A percentile compares a stretch with the other conserved stretches of the same genome.
Evolutionary conservation across 2,329 filamentous ascomycete genomes (phyloP).

Genomic region (Simplicillium sp.): DNA sequence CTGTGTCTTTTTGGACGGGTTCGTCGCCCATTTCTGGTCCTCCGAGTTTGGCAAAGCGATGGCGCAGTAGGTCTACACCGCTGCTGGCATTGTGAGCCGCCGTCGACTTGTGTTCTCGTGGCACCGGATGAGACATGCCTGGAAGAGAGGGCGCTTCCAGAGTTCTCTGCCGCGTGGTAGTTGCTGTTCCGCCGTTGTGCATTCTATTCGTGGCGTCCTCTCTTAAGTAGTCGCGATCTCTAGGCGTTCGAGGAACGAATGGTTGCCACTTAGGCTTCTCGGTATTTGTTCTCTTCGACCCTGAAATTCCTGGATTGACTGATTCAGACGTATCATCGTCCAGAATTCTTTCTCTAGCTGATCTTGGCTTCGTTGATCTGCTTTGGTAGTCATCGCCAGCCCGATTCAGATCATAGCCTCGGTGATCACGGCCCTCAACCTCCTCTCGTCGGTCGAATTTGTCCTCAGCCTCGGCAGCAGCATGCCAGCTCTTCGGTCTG

Average conservation of each 20-base stretch:
- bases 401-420: background rate
- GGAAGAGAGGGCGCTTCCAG: background rate
- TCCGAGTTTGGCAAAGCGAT: slow-evolving; percentile 35
- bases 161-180: slow-evolving; percentile 2
- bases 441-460: background rate
- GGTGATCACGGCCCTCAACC: background rate
- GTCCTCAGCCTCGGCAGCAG: slow-evolving; percentile 10
- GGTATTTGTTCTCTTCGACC: slow-evolving; percentile 8
- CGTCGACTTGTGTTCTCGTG: background rate
- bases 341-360: background rate
- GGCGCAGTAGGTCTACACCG: slow-evolving; percentile 35
- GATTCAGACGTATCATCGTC: background rate
- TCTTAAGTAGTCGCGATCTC: slow-evolving; percentile 25
- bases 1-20: slow-evolving; percentile 17
- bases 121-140: too few species aligned
- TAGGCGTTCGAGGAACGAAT: slow-evolving; percentile 30
- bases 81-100: background rate
- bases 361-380: slow-evolving; percentile 2
- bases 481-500: slow-evolving; percentile 20
- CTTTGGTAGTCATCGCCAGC: background rate
- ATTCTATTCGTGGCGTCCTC: slow-evolving; percentile 20
- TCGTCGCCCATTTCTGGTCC: slow-evolving; percentile 22
- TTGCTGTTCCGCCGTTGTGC: slow-evolving; percentile 16
- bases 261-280: slow-evolving; percentile 29
- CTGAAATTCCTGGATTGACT: background rate